Evolutionary conservation across 441 rosid species (phyloP).

Genomic region (Hura crepitans): DNA sequence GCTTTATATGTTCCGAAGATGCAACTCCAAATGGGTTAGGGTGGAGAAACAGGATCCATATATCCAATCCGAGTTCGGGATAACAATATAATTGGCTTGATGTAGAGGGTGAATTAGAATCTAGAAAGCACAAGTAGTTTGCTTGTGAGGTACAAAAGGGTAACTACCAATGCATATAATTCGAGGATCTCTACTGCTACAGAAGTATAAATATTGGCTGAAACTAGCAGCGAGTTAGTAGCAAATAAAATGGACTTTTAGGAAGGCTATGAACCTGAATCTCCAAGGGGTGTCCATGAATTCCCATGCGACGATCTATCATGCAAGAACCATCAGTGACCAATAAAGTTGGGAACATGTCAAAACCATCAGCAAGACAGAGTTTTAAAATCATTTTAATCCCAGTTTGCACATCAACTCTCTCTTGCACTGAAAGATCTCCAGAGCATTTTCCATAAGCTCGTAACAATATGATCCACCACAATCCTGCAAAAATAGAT

Average conservation of each 20-base stretch:
- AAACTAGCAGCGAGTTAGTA: not conserved
- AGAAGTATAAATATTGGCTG: not conserved
- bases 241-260: not conserved
- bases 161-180: not conserved
- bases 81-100: no score
- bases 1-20: no score
- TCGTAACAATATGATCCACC: conserved; percentile 86
- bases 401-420: conserved; percentile 91
- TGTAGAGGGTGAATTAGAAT: no score
- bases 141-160: not conserved
- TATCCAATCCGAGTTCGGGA: no score
- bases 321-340: conserved; percentile 92
- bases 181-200: not conserved
- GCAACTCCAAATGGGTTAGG: no score
- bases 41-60: no score
- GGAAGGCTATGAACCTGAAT: conserved; percentile 56
- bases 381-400: conserved; percentile 74
- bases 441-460: conserved; percentile 81
- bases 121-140: not conserved
- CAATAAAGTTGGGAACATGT: conserved; percentile 80
- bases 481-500: conserved; percentile 50
- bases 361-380: conserved; percentile 85
- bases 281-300: conserved; percentile 90
- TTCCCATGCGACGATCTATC: conserved; percentile 91
- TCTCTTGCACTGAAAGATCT: conserved; percentile 72